Evolutionary conservation across 306 rosid species (phyloP), one percentile per base, ranked within the genome.

Genomic region (Parietaria judaica): DNA sequence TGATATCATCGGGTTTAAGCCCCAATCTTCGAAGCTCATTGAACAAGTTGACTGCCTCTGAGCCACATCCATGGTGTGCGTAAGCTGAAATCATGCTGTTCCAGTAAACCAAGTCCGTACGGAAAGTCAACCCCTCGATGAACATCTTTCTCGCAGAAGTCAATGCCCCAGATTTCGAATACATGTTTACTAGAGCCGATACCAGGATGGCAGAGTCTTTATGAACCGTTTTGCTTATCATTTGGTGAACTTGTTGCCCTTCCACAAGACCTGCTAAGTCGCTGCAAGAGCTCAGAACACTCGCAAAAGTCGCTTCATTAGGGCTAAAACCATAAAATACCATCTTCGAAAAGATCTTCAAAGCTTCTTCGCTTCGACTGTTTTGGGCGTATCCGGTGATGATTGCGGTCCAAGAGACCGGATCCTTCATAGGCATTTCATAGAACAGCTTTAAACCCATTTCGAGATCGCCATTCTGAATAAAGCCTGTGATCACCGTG

Each of bases 21-120:
- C 80, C 77, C 3, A 48, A 64, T 36, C 50, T 37, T 55, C 15
- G 68, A 76, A 80, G 68, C 64, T 76, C 79, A 41, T 80, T 56
- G 31, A 73, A 80, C 68, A 80, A 56, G 41, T 63, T 14, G 57
- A 80, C 64, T 49, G 80, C 82, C 60, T 80, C 75, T 8, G 14
- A 41, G 16, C 85, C 85, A 7, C 71, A 65, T 62, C 85, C 85
- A 48, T 80, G 80, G 58, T 80, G 82, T 7, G 79, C 79, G 67
- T 76, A 80, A 17, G 85, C 85, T 45, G 85, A 81, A 53, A 80
- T 73, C 85, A 80, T 80, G 36, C 82, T 79, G 36, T 76, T 80
- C 85, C 85, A 80, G 23, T 77, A 73, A 43, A 80, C 41, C 57
- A 76, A 63, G 68, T 80, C 85, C 55, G 75, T 67, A 35, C 71